Percentiles rank a stretch among this genome's conserved stretches.
Conservation (phyloP, 768 basidiomycete genomes). For the Macrocybe gigantea region DNA sequence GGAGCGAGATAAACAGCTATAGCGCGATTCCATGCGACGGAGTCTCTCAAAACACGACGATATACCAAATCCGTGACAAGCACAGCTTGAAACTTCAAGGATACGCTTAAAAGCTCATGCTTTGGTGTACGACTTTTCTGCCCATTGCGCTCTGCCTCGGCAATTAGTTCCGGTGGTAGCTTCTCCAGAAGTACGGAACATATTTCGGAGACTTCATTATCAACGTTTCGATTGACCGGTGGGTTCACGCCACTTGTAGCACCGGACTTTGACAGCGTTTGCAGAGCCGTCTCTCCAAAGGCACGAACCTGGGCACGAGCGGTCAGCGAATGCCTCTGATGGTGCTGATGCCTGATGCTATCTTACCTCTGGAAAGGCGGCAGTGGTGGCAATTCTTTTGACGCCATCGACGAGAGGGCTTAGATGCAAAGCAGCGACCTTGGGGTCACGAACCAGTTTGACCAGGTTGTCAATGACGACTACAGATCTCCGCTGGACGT, state of each 20-base stretch:
- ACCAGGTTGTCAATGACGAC: slow-evolving; percentile 95
- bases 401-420: slow-evolving; percentile 87
- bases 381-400: slow-evolving; percentile 81
- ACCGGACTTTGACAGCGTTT: slow-evolving; percentile 77
- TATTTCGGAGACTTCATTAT: slow-evolving; percentile 52
- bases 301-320: slow-evolving; percentile 63
- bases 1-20: slow-evolving; percentile 64
- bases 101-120: slow-evolving; percentile 51
- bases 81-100: slow-evolving; percentile 67
- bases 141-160: slow-evolving; percentile 10
- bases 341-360: too few relatives aligned
- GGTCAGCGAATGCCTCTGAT: slow-evolving; percentile 7
- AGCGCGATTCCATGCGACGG: slow-evolving; percentile 59
- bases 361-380: slow-evolving; percentile 90
- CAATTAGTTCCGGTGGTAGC: slow-evolving; percentile 44
- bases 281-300: slow-evolving; percentile 81
- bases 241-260: slow-evolving; percentile 72
- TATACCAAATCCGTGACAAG: slow-evolving; percentile 75
- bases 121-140: slow-evolving; percentile 31
- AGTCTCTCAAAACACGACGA: slow-evolving; percentile 48
- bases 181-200: slow-evolving; percentile 52
- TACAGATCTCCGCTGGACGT: slow-evolving; percentile 90
- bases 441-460: slow-evolving; percentile 91
- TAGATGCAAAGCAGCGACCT: slow-evolving; percentile 84
- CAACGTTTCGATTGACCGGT: slow-evolving; percentile 64